A percentile compares a stretch with the other conserved stretches of the same genome.
phyloP scores from a whole-genome alignment of 2,329 filamentous ascomycete species.

The Aurifilum marmelostoma region DNA sequence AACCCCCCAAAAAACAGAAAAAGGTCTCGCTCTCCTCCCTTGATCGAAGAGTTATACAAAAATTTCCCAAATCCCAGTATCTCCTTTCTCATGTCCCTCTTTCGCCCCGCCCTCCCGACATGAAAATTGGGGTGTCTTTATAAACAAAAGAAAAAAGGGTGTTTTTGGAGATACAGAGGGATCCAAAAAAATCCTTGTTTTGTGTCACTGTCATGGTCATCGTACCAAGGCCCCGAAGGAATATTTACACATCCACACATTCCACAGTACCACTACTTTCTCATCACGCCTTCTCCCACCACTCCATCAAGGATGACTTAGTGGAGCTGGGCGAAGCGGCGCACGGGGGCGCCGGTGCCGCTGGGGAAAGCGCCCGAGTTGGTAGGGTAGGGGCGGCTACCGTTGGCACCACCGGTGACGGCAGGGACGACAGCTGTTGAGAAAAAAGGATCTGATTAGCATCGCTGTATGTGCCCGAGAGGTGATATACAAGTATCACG shows the following conservation, averaged over 20 bases:
- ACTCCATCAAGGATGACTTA: conserved; percentile 7
- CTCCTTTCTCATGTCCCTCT: conserved; percentile 2
- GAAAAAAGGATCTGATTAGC: background rate
- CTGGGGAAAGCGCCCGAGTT: conserved; percentile 27
- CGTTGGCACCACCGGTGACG: conserved; percentile 7
- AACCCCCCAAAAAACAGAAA: background rate
- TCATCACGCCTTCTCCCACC: background rate
- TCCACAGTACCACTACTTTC: background rate
- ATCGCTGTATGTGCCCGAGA: too few relatives aligned
- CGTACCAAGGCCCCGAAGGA: conserved; percentile 26
- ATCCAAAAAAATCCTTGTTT: conserved; percentile 8
- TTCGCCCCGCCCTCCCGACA: background rate
- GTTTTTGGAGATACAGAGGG: conserved; percentile 24
- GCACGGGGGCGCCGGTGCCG: conserved; percentile 23
- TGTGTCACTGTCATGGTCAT: conserved; percentile 26
- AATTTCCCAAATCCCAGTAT: conserved; percentile 8
- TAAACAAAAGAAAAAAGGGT: conserved; percentile 22
- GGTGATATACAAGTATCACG: too few relatives aligned
- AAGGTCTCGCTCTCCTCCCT: background rate
- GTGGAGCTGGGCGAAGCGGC: conserved; percentile 29
- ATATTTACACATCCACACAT: conserved; percentile 2
- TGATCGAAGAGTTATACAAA: background rate
- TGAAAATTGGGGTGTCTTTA: too few relatives aligned
- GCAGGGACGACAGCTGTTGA: conserved; percentile 23
- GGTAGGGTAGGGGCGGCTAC: conserved; percentile 5